Evolutionary conservation across 202 grass and related monocot species (phyloP).

Genomic region (Panicum hallii): DNA sequence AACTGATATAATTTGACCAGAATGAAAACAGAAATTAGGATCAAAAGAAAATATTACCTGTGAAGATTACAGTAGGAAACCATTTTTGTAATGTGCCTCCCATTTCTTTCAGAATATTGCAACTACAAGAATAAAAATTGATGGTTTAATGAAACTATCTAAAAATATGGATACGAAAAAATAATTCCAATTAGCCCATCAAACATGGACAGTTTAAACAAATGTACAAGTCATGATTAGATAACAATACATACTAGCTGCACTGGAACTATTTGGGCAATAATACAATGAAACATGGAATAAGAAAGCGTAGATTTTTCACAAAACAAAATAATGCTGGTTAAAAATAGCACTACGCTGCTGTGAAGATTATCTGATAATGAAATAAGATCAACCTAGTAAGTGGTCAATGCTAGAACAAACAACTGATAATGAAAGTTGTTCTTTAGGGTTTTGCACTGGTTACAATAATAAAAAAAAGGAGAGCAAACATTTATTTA

Average conservation of each 20-base stretch:
- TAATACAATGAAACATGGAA: not conserved
- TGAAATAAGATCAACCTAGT: conserved; percentile 2
- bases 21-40: not conserved
- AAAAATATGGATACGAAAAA: conserved; percentile 11
- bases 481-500: conserved; percentile 18
- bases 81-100: conserved; percentile 70
- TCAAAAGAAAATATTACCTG: conserved; percentile 60
- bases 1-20: conserved; percentile 30
- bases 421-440: not conserved
- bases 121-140: conserved; percentile 61
- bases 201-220: conserved; percentile 1
- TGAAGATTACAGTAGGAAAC: conserved; percentile 89
- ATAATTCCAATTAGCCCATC: not conserved
- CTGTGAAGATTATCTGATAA: not conserved
- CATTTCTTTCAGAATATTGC: conserved; percentile 71
- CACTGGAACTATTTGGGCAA: conserved; percentile 14
- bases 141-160: conserved; percentile 5
- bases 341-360: conserved; percentile 4
- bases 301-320: not conserved
- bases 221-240: conserved; percentile 1
- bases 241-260: not conserved
- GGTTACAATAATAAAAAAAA: not conserved
- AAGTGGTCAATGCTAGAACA: not conserved
- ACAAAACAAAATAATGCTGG: not conserved
- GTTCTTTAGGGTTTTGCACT: not conserved